Evolutionary conservation across 495 filamentous ascomycete species (phyloP).

Genomic region (Evernia prunastri): DNA sequence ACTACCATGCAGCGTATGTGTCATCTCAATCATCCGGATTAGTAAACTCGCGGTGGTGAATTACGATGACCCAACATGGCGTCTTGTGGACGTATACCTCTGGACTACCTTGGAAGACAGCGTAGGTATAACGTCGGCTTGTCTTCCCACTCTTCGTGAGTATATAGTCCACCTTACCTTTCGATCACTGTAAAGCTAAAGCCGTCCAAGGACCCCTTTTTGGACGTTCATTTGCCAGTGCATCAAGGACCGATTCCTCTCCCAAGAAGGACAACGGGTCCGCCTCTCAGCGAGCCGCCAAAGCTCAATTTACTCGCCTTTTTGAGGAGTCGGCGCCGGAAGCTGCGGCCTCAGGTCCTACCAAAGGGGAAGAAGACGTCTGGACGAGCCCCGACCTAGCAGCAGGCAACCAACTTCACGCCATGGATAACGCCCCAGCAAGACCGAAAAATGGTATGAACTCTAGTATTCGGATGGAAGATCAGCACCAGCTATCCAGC

Average conservation of each 20-base stretch:
- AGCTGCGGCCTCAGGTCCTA: accelerated
- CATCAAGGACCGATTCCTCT: not conserved
- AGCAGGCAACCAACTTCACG: not conserved
- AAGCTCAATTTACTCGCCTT: not conserved
- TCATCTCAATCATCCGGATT: not conserved
- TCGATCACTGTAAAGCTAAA: not conserved
- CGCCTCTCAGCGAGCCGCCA: not conserved
- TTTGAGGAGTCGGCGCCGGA: not conserved
- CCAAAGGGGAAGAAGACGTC: not conserved
- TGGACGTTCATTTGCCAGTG: not conserved
- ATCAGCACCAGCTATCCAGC: not conserved
- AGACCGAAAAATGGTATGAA: not conserved
- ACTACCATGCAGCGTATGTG: not conserved
- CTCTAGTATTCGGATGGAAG: not conserved
- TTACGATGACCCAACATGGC: not conserved
- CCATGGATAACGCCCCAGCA: not conserved
- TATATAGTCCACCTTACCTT: not conserved
- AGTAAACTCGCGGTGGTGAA: not conserved
- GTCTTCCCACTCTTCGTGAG: not conserved
- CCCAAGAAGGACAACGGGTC: not conserved
- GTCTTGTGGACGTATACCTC: not conserved
- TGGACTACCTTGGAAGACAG: not conserved
- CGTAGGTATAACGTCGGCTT: not conserved
- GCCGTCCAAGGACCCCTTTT: not conserved
- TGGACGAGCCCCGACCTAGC: not conserved